Conservation (phyloP, 371 early-diverging fungal species). For the Syncephalastrum monosporum region DNA sequence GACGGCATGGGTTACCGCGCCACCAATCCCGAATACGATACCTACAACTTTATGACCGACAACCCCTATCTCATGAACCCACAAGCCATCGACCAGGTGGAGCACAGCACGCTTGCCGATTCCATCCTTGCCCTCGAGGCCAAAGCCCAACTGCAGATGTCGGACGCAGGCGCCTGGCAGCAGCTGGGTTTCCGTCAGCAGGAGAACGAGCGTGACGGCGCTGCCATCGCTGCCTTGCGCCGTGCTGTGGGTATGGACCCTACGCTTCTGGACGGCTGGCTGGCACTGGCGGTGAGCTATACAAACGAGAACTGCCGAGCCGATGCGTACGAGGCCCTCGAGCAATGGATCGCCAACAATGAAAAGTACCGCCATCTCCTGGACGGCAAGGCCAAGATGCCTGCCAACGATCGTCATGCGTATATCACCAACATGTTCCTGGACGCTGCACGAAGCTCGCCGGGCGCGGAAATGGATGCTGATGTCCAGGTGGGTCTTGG, state of each 20-base stretch:
- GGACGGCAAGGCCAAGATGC: conserved; percentile 11
- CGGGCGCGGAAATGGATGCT: conserved; percentile 79
- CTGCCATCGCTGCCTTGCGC: conserved; percentile 88
- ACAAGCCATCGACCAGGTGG: conserved; percentile 39
- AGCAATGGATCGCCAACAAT: conserved; percentile 83
- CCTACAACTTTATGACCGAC: conserved; percentile 74
- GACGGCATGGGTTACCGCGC: conserved; percentile 63
- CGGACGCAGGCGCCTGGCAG: conserved; percentile 85
- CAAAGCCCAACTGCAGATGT: conserved; percentile 77
- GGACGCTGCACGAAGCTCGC: conserved; percentile 71
- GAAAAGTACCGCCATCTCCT: conserved; percentile 57
- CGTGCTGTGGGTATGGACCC: conserved; percentile 80
- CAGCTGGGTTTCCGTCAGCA: conserved; percentile 88
- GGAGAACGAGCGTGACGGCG: conserved; percentile 92
- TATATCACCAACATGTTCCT: conserved; percentile 76
- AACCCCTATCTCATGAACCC: conserved; percentile 74
- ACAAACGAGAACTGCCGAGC: conserved; percentile 87
- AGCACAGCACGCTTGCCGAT: conserved; percentile 71
- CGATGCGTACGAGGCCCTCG: conserved; percentile 86
- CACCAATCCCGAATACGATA: conserved; percentile 61
- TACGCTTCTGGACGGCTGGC: conserved; percentile 68
- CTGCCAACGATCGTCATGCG: conserved; percentile 50
- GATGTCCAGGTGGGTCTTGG: conserved; percentile 94
- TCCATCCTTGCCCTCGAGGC: conserved; percentile 92
- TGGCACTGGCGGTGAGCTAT: conserved; percentile 90